A percentile compares a stretch with the other conserved stretches of the same genome.
Conservation (phyloP, 164 flowering plant genomes). For the Saururus chinensis region DNA sequence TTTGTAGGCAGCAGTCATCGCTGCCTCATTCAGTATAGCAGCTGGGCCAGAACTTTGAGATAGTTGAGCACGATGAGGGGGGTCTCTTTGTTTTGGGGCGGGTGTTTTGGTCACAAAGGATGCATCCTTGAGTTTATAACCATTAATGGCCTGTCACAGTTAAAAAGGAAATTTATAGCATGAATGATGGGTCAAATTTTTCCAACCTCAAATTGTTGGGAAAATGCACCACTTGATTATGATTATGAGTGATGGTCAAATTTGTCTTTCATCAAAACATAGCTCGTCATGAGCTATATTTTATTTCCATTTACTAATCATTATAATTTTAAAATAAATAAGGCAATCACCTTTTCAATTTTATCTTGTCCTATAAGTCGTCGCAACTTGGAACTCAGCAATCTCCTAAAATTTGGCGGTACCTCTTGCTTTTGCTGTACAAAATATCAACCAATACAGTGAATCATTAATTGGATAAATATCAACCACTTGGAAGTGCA, state of each 20-base stretch:
- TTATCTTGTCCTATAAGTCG: slow-evolving; percentile 62
- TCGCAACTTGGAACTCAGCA: slow-evolving; percentile 54
- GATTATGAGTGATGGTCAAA: no score
- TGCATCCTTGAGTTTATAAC: slow-evolving; percentile 37
- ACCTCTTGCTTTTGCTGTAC: slow-evolving; percentile 71
- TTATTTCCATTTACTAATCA: no score
- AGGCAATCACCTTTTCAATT: slow-evolving; percentile 63
- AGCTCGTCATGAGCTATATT: not conserved
- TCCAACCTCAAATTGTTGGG: not conserved
- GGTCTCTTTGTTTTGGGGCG: slow-evolving; percentile 31
- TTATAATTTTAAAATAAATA: not conserved
- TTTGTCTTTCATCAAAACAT: no score
- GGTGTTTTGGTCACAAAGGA: slow-evolving; percentile 28
- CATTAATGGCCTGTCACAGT: slow-evolving; percentile 38
- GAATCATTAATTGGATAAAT: not conserved
- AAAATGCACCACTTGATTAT: no score
- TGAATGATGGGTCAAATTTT: not conserved
- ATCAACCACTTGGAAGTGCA: not conserved
- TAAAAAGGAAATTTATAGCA: not conserved
- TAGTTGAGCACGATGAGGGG: slow-evolving; percentile 13
- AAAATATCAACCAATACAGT: not conserved
- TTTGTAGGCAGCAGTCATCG: slow-evolving; percentile 47
- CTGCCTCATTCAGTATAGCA: slow-evolving; percentile 41
- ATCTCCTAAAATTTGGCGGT: slow-evolving; percentile 61
- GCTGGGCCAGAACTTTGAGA: slow-evolving; percentile 11